Conservation (phyloP, 148 eudicot genomes). For the Chenopodium album region DNA sequence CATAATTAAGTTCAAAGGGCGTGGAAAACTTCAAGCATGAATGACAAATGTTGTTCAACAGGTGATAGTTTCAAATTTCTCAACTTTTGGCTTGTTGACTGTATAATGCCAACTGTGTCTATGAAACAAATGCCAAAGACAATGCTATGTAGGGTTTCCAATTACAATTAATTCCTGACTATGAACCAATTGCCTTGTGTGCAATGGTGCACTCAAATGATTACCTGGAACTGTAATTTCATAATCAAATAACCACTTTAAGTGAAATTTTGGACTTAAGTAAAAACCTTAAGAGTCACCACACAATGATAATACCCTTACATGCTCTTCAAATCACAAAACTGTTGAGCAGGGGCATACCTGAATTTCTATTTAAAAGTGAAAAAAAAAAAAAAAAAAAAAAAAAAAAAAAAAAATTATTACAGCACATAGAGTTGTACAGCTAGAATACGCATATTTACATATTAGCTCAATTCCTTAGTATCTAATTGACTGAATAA, state of each 20-base stretch:
- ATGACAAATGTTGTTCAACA: neutral
- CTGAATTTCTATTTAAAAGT: neutral
- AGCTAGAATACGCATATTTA: too few species aligned
- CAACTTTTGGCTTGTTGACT: neutral
- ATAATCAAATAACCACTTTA: too few species aligned
- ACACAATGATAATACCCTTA: neutral
- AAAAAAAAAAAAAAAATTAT: too few species aligned
- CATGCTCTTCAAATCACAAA: neutral
- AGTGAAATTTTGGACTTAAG: too few species aligned
- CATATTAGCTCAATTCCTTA: too few species aligned
- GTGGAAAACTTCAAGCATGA: neutral
- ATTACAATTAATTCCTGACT: neutral
- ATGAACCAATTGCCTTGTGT: neutral
- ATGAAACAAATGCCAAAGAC: neutral
- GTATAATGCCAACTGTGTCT: neutral
- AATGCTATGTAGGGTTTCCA: neutral
- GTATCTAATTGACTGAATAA: too few species aligned
- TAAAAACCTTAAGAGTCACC: too few species aligned
- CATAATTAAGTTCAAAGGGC: neutral
- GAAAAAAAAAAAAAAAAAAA: too few species aligned
- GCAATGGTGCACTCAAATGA: too few species aligned
- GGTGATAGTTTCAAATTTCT: neutral
- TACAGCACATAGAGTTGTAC: too few species aligned
- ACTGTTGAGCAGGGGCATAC: neutral
- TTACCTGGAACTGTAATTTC: too few species aligned